A percentile compares a stretch with the other conserved stretches of the same genome.
phyloP scores from a whole-genome alignment of 768 basidiomycete genomes.

The Lactifluus volemus region DNA sequence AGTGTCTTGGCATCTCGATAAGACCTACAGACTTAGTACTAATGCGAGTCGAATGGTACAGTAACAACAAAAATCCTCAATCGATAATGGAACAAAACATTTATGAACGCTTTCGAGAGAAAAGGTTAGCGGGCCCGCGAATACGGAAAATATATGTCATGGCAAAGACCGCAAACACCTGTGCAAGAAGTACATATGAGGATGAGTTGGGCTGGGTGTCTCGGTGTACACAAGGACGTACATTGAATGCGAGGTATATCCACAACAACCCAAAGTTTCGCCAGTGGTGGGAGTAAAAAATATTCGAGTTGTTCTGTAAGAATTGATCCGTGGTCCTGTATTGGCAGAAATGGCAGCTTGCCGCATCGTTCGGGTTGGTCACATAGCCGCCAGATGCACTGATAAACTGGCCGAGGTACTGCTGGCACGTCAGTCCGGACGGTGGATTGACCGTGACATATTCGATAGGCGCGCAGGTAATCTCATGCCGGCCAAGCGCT shows the following conservation, averaged over 20 bases:
- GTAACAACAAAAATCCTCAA: background rate
- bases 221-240: conserved; percentile 23
- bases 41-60: background rate
- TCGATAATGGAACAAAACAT: too few relatives aligned
- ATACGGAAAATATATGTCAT: conserved; percentile 55
- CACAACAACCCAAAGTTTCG: conserved; percentile 40
- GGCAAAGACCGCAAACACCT: conserved; percentile 40
- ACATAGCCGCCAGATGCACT: conserved; percentile 38
- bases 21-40: background rate
- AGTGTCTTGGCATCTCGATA: too few relatives aligned
- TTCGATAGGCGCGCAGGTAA: conserved; percentile 55
- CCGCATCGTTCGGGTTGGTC: conserved; percentile 30
- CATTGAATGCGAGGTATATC: conserved; percentile 37
- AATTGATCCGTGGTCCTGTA: conserved; percentile 51
- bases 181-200: background rate
- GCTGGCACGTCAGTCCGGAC: conserved; percentile 36
- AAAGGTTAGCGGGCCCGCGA: conserved; percentile 18
- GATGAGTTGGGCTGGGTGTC: background rate
- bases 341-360: conserved; percentile 46
- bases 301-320: conserved; percentile 47
- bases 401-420: conserved; percentile 39
- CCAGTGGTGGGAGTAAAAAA: conserved; percentile 46
- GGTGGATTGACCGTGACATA: conserved; percentile 46
- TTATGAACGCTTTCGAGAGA: background rate
- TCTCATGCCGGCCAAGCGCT: conserved; percentile 43